These are phyloP conservation scores for Scheffersomyces stipitis DNA, from an alignment of 805 yeast species.

Conservation along the genomic window DNA sequence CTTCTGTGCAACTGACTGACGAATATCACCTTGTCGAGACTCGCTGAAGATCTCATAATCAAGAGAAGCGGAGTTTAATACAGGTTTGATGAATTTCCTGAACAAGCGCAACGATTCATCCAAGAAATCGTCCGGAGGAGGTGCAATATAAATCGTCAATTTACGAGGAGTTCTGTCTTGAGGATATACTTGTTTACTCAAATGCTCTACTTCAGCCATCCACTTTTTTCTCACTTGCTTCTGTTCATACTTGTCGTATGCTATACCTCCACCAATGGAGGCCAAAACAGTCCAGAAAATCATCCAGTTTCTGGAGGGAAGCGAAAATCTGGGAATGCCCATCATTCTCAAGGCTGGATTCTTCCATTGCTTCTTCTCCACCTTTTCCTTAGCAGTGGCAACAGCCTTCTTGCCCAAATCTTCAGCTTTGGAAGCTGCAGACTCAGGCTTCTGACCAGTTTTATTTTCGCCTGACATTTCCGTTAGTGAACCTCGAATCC, in stretches of 20 bases:
- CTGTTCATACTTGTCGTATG: constrained; percentile 78
- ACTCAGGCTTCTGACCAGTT: too few species aligned
- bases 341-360: constrained; percentile 82
- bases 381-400: constrained; percentile 2
- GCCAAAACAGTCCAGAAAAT: constrained; percentile 79
- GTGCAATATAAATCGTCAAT: constrained; percentile 81
- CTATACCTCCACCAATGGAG: constrained; percentile 67
- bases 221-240: constrained; percentile 61
- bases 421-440: too few species aligned
- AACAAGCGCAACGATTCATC: constrained; percentile 73
- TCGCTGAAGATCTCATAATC: constrained; percentile 80
- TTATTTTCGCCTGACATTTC: too few species aligned
- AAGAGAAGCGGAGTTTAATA: constrained; percentile 77
- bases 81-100: constrained; percentile 80
- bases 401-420: too few species aligned
- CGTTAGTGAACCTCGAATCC: too few species aligned
- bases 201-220: constrained; percentile 56
- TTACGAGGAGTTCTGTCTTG: constrained; percentile 65
- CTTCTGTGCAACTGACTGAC: constrained; percentile 77
- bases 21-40: constrained; percentile 84
- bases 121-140: constrained; percentile 93
- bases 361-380: constrained; percentile 47
- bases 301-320: constrained; percentile 93
- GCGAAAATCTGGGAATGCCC: constrained; percentile 75
- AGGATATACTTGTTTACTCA: constrained; percentile 47